Percentiles rank a stretch among this genome's conserved stretches.
These are phyloP conservation scores for Rhynchosporium graminicola DNA, from an alignment of 2,329 filamentous ascomycete genomes.

Conservation along the genomic window DNA sequence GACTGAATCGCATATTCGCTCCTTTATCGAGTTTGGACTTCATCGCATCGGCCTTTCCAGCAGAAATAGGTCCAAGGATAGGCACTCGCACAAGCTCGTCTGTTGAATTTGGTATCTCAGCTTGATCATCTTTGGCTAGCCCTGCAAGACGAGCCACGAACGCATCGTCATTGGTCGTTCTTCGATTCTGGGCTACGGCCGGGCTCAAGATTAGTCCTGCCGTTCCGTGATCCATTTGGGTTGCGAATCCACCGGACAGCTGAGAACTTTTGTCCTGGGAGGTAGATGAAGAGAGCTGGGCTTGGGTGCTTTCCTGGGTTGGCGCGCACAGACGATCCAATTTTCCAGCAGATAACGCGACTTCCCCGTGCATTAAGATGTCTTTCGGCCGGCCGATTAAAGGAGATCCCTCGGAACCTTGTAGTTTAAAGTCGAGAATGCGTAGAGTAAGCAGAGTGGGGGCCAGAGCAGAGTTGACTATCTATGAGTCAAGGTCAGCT, in stretches of 20 bases:
- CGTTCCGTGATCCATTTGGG: conserved; percentile 13
- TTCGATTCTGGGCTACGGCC: not conserved
- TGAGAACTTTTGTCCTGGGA: conserved; percentile 3
- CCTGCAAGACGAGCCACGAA: not conserved
- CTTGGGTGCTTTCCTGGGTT: not conserved
- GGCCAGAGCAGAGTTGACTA: not conserved
- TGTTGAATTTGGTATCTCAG: not conserved
- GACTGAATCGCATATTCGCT: conserved; percentile 18
- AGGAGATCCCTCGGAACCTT: conserved; percentile 30
- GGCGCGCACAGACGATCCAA: not conserved
- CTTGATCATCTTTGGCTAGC: not conserved
- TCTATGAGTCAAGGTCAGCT: not conserved
- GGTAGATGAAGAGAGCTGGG: not conserved
- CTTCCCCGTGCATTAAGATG: conserved; percentile 21
- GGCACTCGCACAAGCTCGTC: not conserved
- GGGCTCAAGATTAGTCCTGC: not conserved
- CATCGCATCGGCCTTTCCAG: conserved; percentile 11
- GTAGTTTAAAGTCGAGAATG: conserved; percentile 8
- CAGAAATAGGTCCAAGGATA: conserved; percentile 8
- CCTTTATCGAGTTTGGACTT: conserved; percentile 22
- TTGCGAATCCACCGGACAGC: conserved; percentile 17
- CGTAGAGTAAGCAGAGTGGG: not conserved
- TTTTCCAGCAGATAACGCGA: not conserved
- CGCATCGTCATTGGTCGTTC: not conserved
- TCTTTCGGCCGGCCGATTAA: conserved; percentile 35